These are phyloP conservation scores for Lepiota venenata DNA, from an alignment of 768 basidiomycete species.

Conservation along the genomic window DNA sequence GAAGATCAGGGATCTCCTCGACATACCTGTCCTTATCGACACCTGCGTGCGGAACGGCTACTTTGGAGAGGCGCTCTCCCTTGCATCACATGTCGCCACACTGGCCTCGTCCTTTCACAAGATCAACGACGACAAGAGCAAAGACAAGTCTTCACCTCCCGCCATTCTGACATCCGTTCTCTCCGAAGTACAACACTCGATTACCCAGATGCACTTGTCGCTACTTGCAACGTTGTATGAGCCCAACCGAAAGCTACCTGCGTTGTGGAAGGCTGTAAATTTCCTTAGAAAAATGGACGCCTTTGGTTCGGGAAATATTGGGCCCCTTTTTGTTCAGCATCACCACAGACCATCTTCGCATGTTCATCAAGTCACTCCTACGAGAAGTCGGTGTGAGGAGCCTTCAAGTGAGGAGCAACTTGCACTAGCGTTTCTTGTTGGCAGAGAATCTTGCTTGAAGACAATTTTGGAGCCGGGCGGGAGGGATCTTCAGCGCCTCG, in stretches of 20 bases:
- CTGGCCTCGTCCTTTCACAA: slow-evolving; percentile 34
- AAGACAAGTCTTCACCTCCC: slow-evolving; percentile 33
- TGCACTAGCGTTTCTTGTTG: slow-evolving; percentile 81
- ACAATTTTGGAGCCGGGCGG: slow-evolving; percentile 52
- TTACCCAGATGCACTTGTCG: slow-evolving; percentile 72
- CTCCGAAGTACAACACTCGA: slow-evolving; percentile 63
- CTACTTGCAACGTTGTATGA: slow-evolving; percentile 78
- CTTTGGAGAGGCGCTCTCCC: slow-evolving; percentile 88
- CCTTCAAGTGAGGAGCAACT: slow-evolving; percentile 66
- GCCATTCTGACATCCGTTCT: slow-evolving; percentile 59
- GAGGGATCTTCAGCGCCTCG: slow-evolving; percentile 39
- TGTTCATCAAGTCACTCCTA: slow-evolving; percentile 21
- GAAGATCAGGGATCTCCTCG: slow-evolving; percentile 88
- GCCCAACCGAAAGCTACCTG: slow-evolving; percentile 80
- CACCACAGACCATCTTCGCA: slow-evolving; percentile 18
- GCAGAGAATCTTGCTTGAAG: slow-evolving; percentile 57
- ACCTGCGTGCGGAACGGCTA: slow-evolving; percentile 92
- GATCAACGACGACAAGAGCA: slow-evolving; percentile 4
- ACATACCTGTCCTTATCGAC: slow-evolving; percentile 87
- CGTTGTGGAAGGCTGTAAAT: slow-evolving; percentile 85
- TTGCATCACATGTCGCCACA: slow-evolving; percentile 66
- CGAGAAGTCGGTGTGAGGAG: slow-evolving; percentile 13
- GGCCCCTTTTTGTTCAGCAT: neutral
- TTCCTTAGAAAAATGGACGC: slow-evolving; percentile 84
- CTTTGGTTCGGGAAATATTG: slow-evolving; percentile 32